Base-by-base conservation (phyloP, 2,329 filamentous ascomycete species). In the Botrytis hyacinthi region DNA sequence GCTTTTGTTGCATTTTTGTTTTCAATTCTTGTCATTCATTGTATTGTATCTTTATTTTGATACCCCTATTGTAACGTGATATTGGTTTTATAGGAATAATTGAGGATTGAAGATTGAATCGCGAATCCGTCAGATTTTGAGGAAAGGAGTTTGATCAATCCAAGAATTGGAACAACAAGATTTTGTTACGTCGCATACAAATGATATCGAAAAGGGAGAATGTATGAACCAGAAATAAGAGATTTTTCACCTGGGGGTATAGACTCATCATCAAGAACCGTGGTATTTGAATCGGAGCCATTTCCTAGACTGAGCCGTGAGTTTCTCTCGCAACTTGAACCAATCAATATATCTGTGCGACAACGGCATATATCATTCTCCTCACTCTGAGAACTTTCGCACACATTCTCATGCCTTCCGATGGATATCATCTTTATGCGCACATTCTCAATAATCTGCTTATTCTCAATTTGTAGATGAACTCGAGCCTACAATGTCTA, bases 221-320 rank as follows among this genome's bases (percentile, higher is more conserved):
- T 73, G 44, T n/a, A 48, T 44, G 70, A 29, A 57, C 35, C 74
- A 42, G 57, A 57, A 44, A 48, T 70, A 54, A 68, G 74, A 67
- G 74, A 74, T 46, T 75, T 74, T 65, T 75, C 74, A 20, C 67
- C 71, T 26, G n/a, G 44, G 14, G 59, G 32, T 1, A 57, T 73
- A 32, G n/a, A 6, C 16, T 71, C 66, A 37, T 37, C 72, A n/a
- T 57, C 59, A 20, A 62, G 59, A 44, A 35, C 60, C 12, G 72
- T 57, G 7, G 57, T 32, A 35, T 73, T 63, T 57, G 72, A 73
- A 42, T 32, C 63, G 46, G 71, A 73, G 51, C n/a, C 48, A 37
- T 60, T 69, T 12, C 71, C 71, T 37, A 60, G 63, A 42, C 32
- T 51, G 35, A 54, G 40, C 51, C 35, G 71, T 73, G 66, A 73